Evolutionary conservation across 2,329 filamentous ascomycete species (phyloP), one percentile per base, ranked within the genome.

Genomic region (Apiospora pterosperma): DNA sequence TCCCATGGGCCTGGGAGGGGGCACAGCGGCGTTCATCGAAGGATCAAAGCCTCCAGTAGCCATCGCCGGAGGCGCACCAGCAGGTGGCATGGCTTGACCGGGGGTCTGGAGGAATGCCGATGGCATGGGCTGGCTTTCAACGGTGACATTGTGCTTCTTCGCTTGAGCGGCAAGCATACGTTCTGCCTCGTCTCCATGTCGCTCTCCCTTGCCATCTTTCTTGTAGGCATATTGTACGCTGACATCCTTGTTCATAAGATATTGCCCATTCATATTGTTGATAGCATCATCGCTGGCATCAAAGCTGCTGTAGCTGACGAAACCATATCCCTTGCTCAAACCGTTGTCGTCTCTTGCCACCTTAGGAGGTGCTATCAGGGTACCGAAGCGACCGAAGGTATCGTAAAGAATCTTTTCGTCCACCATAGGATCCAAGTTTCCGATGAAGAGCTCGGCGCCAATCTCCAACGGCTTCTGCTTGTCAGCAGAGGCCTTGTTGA

Each of bases 161-260:
- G 94, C 96, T 79, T 97, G 92, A 34, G 91, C 90, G 36, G 96
- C 96, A 59, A 99, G 87, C 82, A 93, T 91, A 74, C 96, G 86
- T 80, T 99, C 96, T 36, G 96, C 96, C 71, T 93, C 87, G 76
- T 99, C 96, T 72, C 96, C 96, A 76, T 99, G 96, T 65, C 96
- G 85, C 80, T 98, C 95, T 71, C 95, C 95, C 81, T 97, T 97
- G 70, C 96, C 96, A 74, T 99, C 96, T 80, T 98, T 98, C 85
- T 99, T 99, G 86, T 97, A 98, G 42, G 96, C 96, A 78, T 98
- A 99, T 79, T 98, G 95, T 55, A 99, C 96, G 3, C 91, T 92
- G 71, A 98, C 91, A 78, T 97, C 92, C 81, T 97, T 97, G 83
- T 96, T 97, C 84, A 97, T 94, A 66, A 99, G 88, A 78, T 96